Percentiles rank a stretch among this genome's conserved stretches.
These are phyloP conservation scores for Simplicillium aogashimaense DNA, from an alignment of 2,329 filamentous ascomycete genomes.

Conservation along the genomic window DNA sequence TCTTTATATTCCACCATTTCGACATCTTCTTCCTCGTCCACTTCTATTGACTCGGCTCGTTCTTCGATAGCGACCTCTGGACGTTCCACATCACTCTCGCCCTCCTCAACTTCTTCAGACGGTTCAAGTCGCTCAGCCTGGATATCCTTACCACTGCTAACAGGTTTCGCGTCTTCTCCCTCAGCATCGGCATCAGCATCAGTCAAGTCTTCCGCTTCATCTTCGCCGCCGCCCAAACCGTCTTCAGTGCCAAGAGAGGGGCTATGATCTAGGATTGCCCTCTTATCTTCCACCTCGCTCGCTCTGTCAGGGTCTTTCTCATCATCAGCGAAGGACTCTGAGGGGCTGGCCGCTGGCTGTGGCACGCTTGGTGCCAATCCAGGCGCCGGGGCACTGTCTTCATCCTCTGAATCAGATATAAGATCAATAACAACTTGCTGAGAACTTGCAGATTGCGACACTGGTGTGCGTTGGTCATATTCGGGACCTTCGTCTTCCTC, in stretches of 20 bases:
- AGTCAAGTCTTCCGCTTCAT: no score
- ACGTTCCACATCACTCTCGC: background rate
- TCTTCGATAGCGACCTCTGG: no score
- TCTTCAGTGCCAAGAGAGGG: background rate
- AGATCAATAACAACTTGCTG: constrained; percentile 25
- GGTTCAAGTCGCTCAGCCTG: background rate
- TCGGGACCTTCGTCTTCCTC: constrained; percentile 10
- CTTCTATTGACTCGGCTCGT: background rate
- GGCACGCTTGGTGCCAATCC: no score
- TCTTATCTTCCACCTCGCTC: background rate
- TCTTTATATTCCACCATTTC: background rate
- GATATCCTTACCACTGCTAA: no score
- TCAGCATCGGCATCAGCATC: background rate
- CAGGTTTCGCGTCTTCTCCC: background rate
- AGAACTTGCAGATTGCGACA: constrained; percentile 6
- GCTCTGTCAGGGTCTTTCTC: background rate
- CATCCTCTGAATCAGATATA: constrained; percentile 21
- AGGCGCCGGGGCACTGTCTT: constrained; percentile 9
- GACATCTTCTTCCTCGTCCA: constrained; percentile 2
- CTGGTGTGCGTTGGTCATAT: constrained; percentile 3
- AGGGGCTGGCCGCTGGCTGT: no score
- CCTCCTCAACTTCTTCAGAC: constrained; percentile 1
- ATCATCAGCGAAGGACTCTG: background rate
- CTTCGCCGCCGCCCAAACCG: background rate
- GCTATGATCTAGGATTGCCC: no score